Evolutionary conservation across 164 flowering plant species (phyloP), one percentile per base, ranked within the genome.

Genomic region (Vitis cinerea): DNA sequence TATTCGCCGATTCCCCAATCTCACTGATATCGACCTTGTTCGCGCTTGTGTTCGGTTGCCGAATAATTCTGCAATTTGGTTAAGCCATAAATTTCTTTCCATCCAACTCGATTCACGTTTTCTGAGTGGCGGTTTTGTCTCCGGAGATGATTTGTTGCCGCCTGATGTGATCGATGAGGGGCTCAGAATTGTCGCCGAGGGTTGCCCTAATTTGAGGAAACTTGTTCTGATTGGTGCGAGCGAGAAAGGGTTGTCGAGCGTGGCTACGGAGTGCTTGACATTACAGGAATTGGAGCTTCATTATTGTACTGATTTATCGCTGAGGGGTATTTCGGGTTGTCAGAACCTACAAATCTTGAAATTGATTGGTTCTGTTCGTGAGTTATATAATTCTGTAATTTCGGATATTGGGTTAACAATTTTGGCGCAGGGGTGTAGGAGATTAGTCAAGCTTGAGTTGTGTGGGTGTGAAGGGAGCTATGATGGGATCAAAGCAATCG

Each of bases 391-490:
- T 56, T 86, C 90, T 0, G 74, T 79, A 15, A 81, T 93, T 64
- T 78, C 97, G 9, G 99, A 96, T 79, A 78, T 92, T 54, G 98
- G 99, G 59, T 72, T 96, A 71, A 96, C 97, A 7, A 86, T 93
- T 50, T 74, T 96, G 70, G 99, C 97, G 0, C 95, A 93, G 50
- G 98, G 96, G 52, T 92, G 99, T 72, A 85, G 77, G 76, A 77
- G 97, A 55, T 78, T 96, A 71, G 90, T 92, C 72, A 93, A 88
- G 88, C 86, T 96, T 59, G 98, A 93, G 86, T 71, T 96, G 61
- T 67, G 74, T 64, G 96, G 98, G 23, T 96, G 98, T 70, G 93
- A 89, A 72, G 99, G 99, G 64, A 90, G 97, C 65, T 92, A 90
- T 75, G 98, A 86, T 53, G 99, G 99, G 80, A 87, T 93, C 53